Evolutionary conservation across 2,329 filamentous ascomycete species (phyloP).

Genomic region (Colletotrichum cereale): DNA sequence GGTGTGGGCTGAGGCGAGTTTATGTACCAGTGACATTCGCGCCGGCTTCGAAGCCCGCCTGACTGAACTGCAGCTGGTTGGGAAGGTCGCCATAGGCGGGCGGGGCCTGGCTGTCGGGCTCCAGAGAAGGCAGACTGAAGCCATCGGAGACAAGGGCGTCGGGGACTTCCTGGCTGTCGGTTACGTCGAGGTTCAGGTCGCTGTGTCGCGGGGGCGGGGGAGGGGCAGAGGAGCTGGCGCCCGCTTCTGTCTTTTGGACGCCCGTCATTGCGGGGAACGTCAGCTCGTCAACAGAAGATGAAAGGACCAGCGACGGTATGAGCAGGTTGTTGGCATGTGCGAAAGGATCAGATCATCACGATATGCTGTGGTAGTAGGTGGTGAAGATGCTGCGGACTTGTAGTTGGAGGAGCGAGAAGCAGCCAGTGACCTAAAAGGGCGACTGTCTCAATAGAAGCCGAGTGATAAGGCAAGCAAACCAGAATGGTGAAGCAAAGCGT

Average conservation of each 20-base stretch:
- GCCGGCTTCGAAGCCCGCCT: constrained; percentile 72
- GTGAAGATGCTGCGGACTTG: background rate
- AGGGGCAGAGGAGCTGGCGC: constrained; percentile 35
- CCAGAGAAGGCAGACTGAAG: constrained; percentile 57
- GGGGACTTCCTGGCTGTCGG: constrained; percentile 44
- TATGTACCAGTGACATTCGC: constrained; percentile 67
- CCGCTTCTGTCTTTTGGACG: constrained; percentile 26
- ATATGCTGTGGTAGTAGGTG: background rate
- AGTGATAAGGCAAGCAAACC: constrained; percentile 12
- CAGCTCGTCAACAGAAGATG: background rate
- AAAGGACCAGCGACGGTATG: constrained; percentile 6
- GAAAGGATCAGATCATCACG: constrained; percentile 19
- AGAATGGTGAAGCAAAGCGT: background rate
- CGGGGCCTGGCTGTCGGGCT: constrained; percentile 57
- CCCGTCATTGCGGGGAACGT: constrained; percentile 34
- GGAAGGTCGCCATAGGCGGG: constrained; percentile 71
- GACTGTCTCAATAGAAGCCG: constrained; percentile 17
- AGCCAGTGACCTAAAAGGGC: background rate
- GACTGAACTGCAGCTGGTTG: constrained; percentile 69
- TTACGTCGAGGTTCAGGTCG: constrained; percentile 31
- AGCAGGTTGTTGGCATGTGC: background rate
- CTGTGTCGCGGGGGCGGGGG: constrained; percentile 19
- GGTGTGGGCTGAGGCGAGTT: background rate
- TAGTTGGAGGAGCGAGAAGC: background rate
- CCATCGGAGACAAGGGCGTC: constrained; percentile 54